Percentiles rank a stretch among this genome's conserved stretches.
Evolutionary conservation across 2,329 filamentous ascomycete genomes (phyloP).

Genomic region (Didymella pinodella): DNA sequence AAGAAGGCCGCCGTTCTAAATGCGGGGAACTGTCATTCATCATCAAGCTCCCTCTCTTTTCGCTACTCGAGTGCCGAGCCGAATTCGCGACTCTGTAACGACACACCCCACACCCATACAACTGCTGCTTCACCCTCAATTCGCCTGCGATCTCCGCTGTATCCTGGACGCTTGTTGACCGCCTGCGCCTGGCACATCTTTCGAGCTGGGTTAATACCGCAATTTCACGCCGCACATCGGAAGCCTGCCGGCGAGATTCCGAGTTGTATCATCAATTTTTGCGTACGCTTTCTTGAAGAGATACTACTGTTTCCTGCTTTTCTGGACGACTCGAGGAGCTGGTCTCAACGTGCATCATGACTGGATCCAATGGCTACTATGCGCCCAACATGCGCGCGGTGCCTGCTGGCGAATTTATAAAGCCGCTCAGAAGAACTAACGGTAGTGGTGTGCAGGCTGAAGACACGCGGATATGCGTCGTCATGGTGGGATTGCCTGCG

Average conservation of each 20-base stretch:
- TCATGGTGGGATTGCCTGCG: conserved; percentile 97
- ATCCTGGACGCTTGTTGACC: conserved; percentile 27
- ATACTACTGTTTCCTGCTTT: conserved; percentile 27
- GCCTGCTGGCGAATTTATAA: conserved; percentile 55
- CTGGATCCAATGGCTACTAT: conserved; percentile 50
- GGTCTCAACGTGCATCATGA: conserved; percentile 39
- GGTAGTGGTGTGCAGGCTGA: conserved; percentile 85
- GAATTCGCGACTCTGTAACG: conserved; percentile 42
- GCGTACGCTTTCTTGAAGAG: conserved; percentile 22
- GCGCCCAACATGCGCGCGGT: conserved; percentile 52
- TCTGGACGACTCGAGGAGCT: conserved; percentile 34
- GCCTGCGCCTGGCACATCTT: conserved; percentile 21
- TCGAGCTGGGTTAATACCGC: conserved; percentile 20
- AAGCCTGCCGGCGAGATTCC: conserved; percentile 42
- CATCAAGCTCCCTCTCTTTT: conserved; percentile 40
- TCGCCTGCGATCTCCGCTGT: conserved; percentile 17
- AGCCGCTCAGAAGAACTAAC: conserved; percentile 58
- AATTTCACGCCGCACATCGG: conserved; percentile 37
- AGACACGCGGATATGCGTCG: conserved; percentile 95
- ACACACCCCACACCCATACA: conserved; percentile 33
- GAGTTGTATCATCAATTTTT: conserved; percentile 35
- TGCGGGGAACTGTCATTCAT: conserved; percentile 48
- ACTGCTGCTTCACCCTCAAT: conserved; percentile 30
- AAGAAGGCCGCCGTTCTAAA: conserved; percentile 42
- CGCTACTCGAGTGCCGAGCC: conserved; percentile 48